These are phyloP conservation scores for Clitoria ternatea DNA, from an alignment of 306 rosid genomes.

Conservation along the genomic window DNA sequence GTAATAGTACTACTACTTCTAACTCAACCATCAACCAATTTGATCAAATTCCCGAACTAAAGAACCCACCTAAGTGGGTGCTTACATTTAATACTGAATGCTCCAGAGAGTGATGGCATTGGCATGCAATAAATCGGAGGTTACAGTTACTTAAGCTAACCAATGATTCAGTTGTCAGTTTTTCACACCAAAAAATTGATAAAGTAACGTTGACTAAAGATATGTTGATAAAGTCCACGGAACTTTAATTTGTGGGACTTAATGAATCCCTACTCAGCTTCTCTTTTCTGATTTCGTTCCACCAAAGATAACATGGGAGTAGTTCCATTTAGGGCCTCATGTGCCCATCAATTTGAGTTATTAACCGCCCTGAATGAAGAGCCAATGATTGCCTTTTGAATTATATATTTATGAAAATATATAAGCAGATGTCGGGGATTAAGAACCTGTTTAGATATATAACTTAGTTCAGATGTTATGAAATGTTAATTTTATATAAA, in stretches of 20 bases:
- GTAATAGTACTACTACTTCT: no score
- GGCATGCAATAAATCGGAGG: conserved; percentile 18
- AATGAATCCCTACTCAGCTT: not conserved
- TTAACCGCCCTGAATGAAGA: no score
- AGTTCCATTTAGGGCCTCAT: not conserved
- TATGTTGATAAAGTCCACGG: conserved; percentile 1
- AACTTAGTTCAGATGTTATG: no score
- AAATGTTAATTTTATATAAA: no score
- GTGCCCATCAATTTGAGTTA: not conserved
- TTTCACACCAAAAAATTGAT: not conserved
- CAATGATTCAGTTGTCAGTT: not conserved
- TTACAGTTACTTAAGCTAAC: not conserved
- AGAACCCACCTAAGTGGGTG: conserved; percentile 19
- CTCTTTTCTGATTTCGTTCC: not conserved
- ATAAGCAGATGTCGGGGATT: not conserved
- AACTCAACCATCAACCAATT: conserved; percentile 29
- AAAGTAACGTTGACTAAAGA: not conserved
- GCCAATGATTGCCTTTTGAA: no score
- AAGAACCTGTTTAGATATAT: no score
- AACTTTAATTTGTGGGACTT: not conserved
- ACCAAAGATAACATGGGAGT: not conserved
- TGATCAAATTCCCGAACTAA: not conserved
- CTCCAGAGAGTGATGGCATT: not conserved
- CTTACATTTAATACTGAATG: conserved; percentile 21
- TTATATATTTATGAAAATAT: not conserved